phyloP scores from a whole-genome alignment of 495 filamentous ascomycete species.

The Annulohypoxylon bovei region DNA sequence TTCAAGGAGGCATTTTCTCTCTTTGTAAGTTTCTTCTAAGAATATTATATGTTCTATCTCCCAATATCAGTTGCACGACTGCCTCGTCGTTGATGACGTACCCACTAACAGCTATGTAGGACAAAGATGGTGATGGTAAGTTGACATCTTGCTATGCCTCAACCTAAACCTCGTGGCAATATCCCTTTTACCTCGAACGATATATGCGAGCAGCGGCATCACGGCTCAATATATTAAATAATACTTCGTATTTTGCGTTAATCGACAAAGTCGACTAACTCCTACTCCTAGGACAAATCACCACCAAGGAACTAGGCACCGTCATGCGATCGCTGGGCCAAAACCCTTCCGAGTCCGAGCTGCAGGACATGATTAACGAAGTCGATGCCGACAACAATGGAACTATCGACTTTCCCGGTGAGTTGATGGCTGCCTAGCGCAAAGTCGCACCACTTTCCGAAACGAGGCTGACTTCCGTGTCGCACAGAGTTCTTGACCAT shows the following conservation, averaged over 20 bases:
- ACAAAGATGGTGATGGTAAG: constrained; percentile 99
- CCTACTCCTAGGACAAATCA: constrained; percentile 84
- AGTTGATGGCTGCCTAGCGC: constrained; percentile 38
- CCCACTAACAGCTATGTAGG: constrained; percentile 64
- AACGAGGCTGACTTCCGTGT: constrained; percentile 44
- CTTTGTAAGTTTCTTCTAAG: constrained; percentile 77
- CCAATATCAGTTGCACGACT: background rate
- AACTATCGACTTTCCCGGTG: constrained; percentile 99
- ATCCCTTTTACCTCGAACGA: constrained; percentile 10
- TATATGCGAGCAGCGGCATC: constrained; percentile 14
- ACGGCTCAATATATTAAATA: background rate
- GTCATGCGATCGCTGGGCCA: constrained; percentile 99
- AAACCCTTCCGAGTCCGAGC: constrained; percentile 97
- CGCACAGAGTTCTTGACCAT: constrained; percentile 93
- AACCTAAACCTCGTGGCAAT: background rate
- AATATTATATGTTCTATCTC: background rate
- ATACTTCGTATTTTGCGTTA: background rate
- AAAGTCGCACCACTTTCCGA: constrained; percentile 8
- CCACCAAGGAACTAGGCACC: constrained; percentile 98
- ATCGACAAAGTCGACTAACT: constrained; percentile 31
- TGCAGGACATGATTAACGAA: constrained; percentile 99
- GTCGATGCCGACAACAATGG: constrained; percentile 99
- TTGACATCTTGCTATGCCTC: constrained; percentile 42
- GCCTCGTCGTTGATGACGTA: constrained; percentile 36
- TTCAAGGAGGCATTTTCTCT: constrained; percentile 99